phyloP scores from a whole-genome alignment of 108 stramenopile species.

The Cyclotella kingstonii region DNA sequence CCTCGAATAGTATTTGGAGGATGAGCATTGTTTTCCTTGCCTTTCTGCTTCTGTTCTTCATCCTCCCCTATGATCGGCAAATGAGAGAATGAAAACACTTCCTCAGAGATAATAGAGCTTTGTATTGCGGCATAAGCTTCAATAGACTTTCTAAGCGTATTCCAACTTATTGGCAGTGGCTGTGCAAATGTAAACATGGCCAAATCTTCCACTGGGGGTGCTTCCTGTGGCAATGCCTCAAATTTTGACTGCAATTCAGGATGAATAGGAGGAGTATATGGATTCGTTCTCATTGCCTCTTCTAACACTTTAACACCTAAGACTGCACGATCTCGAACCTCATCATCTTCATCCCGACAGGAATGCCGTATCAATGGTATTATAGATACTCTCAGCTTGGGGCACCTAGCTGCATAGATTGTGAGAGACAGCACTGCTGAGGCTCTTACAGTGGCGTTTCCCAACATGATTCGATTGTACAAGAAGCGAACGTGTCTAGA shows the following conservation, averaged over 20 bases:
- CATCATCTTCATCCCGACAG: constrained; percentile 91
- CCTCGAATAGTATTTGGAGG: neutral
- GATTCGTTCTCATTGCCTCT: constrained; percentile 60
- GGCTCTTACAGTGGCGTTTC: constrained; percentile 91
- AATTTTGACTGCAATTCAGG: constrained; percentile 20
- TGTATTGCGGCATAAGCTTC: constrained; percentile 71
- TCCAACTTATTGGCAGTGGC: constrained; percentile 81
- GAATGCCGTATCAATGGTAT: constrained; percentile 77
- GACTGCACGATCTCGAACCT: constrained; percentile 91
- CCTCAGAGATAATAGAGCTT: constrained; percentile 45
- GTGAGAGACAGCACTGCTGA: constrained; percentile 88
- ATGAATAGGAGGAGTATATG: constrained; percentile 62
- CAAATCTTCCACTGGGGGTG: constrained; percentile 50
- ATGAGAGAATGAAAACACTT: constrained; percentile 62
- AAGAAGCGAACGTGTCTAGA: constrained; percentile 96
- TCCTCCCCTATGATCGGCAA: constrained; percentile 84
- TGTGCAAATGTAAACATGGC: constrained; percentile 74
- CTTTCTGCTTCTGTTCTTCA: constrained; percentile 35
- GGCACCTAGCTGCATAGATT: constrained; percentile 88
- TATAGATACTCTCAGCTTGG: constrained; percentile 78
- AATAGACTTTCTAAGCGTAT: constrained; percentile 78
- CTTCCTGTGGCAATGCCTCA: constrained; percentile 53
- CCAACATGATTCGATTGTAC: constrained; percentile 96
- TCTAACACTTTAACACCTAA: constrained; percentile 71
- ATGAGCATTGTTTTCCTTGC: neutral